phyloP scores from a whole-genome alignment of 208 protist species.

The Plasmodiophora brassicae region DNA sequence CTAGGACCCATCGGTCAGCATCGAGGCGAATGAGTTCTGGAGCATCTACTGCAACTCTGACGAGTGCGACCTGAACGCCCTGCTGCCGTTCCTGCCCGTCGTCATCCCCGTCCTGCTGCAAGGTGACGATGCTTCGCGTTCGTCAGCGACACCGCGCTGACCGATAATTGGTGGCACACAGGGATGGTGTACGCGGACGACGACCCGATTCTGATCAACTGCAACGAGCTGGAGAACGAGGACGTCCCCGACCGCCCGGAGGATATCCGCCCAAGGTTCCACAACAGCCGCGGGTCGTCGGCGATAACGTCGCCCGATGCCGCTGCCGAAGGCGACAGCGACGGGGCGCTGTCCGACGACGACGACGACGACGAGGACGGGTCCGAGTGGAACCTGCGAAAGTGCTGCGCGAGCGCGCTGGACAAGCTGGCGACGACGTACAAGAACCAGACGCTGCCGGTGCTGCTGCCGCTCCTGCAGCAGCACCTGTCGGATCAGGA shows the following conservation, averaged over 20 bases:
- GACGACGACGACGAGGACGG: not conserved
- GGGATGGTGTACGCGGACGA: slow-evolving; percentile 79
- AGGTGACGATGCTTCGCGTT: too few species aligned
- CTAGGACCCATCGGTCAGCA: slow-evolving; percentile 49
- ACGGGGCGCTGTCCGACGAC: slow-evolving; percentile 1
- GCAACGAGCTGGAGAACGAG: slow-evolving; percentile 63
- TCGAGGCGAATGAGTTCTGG: slow-evolving; percentile 72
- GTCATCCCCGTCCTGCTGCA: slow-evolving; percentile 73
- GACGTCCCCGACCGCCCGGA: slow-evolving; percentile 51
- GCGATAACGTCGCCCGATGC: not conserved
- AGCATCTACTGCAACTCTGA: slow-evolving; percentile 24
- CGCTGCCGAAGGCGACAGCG: not conserved
- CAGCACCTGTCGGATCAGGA: slow-evolving; percentile 37
- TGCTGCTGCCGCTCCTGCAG: slow-evolving; percentile 73
- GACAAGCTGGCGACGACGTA: slow-evolving; percentile 4
- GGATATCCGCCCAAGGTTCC: slow-evolving; percentile 74
- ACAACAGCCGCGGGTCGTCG: slow-evolving; percentile 42
- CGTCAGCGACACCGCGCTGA: too few species aligned
- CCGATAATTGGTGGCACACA: not conserved
- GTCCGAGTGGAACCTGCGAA: not conserved
- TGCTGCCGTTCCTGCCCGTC: not conserved
- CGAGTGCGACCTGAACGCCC: not conserved
- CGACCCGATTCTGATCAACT: slow-evolving; percentile 75
- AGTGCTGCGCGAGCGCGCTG: not conserved
- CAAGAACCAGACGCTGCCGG: slow-evolving; percentile 64